Evolutionary conservation across 192 early-diverging fungal species (phyloP), one percentile per base, ranked within the genome.

Genomic region (Gorgonomyces haynaldii): DNA sequence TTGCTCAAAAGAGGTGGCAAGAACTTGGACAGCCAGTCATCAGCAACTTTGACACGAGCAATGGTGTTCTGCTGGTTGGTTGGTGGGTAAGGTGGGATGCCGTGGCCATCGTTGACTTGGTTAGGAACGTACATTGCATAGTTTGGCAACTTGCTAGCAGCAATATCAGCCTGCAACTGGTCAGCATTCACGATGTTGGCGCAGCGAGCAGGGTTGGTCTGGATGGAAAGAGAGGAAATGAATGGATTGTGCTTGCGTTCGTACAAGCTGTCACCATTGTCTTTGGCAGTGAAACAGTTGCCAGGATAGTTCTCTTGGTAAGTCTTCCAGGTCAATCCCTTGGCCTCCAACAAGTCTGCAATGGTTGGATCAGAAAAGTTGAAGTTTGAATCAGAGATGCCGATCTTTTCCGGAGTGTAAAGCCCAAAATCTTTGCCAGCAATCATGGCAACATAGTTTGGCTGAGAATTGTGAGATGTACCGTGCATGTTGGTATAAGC

Each of bases 201-300:
- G 55, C 81, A 82, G 12, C 76, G 61, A 20, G 70, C 50, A 6
- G 69, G n/a, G 58, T 82, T 73, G 28, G 24, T 53, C 16, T 26
- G 16, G 42, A 86, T 78, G 30, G 56, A 58, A 37, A 50, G 65
- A 49, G 76, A 74, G 21, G 62, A 66, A 31, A 81, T 68, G 53
- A 86, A 83, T 6, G 84, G 84, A 54, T 82, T 82, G 61, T 86
- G 84, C 55, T 84, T 86, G 43, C 84, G 62, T 43, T 56, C 50
- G 61, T 80, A 79, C 10, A 68, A 30, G 23, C 62, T 51, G 26
- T 49, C 30, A 16, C 10, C 50, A 19, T 55, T 42, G 34, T 60
- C 31, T 24, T 30, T 15, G 16, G 47, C 59, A 12, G 53, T 64
- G 54, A 45, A 67, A 56, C 66, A 68, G 45, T 59, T 69, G 44